Evolutionary conservation across 331 rosid species (phyloP).

Genomic region (Arachis monticola): DNA sequence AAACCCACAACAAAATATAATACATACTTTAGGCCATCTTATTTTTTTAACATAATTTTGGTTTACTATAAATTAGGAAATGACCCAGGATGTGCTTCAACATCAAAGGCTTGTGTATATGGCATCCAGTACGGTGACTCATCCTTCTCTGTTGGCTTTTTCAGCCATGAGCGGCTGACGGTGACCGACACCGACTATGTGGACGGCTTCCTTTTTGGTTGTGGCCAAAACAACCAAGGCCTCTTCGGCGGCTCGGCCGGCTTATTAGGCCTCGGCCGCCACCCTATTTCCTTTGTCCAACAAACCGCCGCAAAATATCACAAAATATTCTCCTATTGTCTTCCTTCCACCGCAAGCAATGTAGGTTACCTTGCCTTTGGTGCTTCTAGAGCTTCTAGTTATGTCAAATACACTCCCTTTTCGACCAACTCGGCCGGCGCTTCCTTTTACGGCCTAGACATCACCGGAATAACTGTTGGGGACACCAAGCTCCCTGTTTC

Average conservation of each 20-base stretch:
- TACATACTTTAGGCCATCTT: too few species aligned
- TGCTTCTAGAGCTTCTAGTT: not conserved
- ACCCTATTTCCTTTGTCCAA: slow-evolving; percentile 64
- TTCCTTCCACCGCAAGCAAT: slow-evolving; percentile 59
- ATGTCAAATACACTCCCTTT: slow-evolving; percentile 58
- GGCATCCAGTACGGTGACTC: slow-evolving; percentile 59
- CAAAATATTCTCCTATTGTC: slow-evolving; percentile 75
- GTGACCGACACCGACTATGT: slow-evolving; percentile 45
- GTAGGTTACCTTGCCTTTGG: slow-evolving; percentile 67
- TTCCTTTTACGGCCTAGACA: slow-evolving; percentile 57
- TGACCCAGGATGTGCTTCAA: slow-evolving; percentile 45
- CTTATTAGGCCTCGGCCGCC: slow-evolving; percentile 75
- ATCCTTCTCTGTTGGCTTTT: slow-evolving; percentile 65
- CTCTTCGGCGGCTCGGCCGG: slow-evolving; percentile 61
- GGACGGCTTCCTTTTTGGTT: slow-evolving; percentile 59
- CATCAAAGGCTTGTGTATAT: slow-evolving; percentile 57
- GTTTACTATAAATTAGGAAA: slow-evolving; percentile 42
- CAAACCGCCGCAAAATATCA: slow-evolving; percentile 66
- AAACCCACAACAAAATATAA: too few species aligned
- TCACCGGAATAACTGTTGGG: slow-evolving; percentile 44
- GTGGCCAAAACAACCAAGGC: slow-evolving; percentile 68
- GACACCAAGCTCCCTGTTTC: slow-evolving; percentile 45
- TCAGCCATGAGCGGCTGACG: slow-evolving; percentile 54
- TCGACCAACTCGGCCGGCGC: slow-evolving; percentile 17
- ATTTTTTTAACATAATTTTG: too few species aligned